These are phyloP conservation scores for Brasenia schreberi DNA, from an alignment of 164 flowering plant genomes.

Conservation along the genomic window DNA sequence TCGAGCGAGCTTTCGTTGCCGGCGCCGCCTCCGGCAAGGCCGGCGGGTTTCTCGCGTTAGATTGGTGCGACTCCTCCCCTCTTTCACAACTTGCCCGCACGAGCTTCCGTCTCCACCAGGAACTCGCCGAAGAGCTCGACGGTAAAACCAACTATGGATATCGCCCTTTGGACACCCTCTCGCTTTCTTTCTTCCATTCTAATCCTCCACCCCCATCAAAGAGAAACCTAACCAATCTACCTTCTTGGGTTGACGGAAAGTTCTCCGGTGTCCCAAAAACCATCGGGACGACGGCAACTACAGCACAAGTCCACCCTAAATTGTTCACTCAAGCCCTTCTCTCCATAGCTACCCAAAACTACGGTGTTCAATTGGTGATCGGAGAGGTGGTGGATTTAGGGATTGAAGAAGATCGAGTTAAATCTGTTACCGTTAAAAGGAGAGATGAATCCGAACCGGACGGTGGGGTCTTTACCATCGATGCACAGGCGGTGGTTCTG, in stretches of 20 bases:
- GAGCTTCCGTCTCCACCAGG: constrained; percentile 87
- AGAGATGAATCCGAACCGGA: constrained; percentile 6
- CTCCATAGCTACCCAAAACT: constrained; percentile 31
- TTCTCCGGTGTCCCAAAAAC: constrained; percentile 17
- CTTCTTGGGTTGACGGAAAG: constrained; percentile 72
- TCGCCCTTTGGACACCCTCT: constrained; percentile 58
- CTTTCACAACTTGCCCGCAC: constrained; percentile 60
- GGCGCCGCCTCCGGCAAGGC: constrained; percentile 97
- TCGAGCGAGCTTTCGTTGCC: constrained; percentile 80
- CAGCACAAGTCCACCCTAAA: constrained; percentile 92
- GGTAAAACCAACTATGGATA: constrained; percentile 67
- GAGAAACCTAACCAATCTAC: constrained; percentile 8
- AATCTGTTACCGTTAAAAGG: background rate
- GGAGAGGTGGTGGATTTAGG: constrained; percentile 60
- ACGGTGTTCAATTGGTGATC: constrained; percentile 58
- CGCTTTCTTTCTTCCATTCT: constrained; percentile 23
- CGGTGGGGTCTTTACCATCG: constrained; percentile 23
- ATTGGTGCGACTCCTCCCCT: constrained; percentile 88
- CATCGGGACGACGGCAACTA: constrained; percentile 66
- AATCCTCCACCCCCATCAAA: background rate
- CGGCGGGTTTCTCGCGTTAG: constrained; percentile 89
- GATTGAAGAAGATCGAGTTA: constrained; percentile 35
- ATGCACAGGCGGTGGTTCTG: constrained; percentile 62
- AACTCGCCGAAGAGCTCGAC: constrained; percentile 58
- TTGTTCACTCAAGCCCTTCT: constrained; percentile 51